Evolutionary conservation across 257 asterid species (phyloP).

Genomic region (Paraleonurus japonicus): DNA sequence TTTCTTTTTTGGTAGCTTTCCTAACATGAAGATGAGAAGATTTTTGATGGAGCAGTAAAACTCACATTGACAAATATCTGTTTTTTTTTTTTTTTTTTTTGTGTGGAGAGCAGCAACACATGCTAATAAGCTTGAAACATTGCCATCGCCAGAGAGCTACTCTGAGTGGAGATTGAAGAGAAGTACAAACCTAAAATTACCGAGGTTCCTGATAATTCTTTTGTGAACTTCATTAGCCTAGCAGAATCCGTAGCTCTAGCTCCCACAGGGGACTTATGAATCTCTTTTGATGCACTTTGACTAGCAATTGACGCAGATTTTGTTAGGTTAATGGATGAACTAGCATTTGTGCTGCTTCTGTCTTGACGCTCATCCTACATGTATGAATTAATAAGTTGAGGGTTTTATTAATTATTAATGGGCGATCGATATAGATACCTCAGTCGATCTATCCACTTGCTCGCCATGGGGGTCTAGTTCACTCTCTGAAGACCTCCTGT

Average conservation of each 20-base stretch:
- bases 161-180: slow-evolving; percentile 10
- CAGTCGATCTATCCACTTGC: slow-evolving; percentile 43
- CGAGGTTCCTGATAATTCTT: slow-evolving; percentile 72
- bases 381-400: slow-evolving; percentile 3
- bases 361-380: slow-evolving; percentile 59
- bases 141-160: background rate
- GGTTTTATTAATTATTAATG: background rate
- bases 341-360: slow-evolving; percentile 50
- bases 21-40: background rate
- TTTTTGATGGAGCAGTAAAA: background rate
- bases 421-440: slow-evolving; percentile 43
- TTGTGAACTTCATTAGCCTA: slow-evolving; percentile 84
- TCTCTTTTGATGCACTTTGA: slow-evolving; percentile 56
- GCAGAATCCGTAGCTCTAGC: slow-evolving; percentile 97
- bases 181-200: slow-evolving; percentile 65
- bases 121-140: slow-evolving; percentile 2
- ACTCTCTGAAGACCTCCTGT: slow-evolving; percentile 43
- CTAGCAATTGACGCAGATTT: slow-evolving; percentile 40
- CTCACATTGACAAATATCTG: background rate
- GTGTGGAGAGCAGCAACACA: background rate
- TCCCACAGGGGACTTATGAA: slow-evolving; percentile 61
- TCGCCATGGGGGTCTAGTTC: slow-evolving; percentile 45
- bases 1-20: background rate
- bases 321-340: slow-evolving; percentile 47
- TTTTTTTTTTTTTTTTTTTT: background rate